phyloP scores from a whole-genome alignment of 441 rosid genomes.

The Populus hybrid region DNA sequence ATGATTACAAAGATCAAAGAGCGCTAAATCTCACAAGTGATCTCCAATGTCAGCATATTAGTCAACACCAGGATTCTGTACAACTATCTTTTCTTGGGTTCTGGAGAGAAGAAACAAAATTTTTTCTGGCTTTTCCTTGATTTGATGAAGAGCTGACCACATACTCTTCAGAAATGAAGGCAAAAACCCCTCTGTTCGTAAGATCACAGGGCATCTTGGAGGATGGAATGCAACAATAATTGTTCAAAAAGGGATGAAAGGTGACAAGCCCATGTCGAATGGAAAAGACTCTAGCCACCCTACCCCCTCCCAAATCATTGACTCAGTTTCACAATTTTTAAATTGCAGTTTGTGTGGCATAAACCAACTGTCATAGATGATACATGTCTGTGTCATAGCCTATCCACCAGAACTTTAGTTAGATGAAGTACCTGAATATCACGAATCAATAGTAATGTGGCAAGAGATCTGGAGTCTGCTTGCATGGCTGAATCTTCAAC shows the following conservation, averaged over 20 bases:
- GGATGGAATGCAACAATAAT: background rate
- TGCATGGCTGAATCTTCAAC: constrained; percentile 85
- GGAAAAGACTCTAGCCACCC: background rate
- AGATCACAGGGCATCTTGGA: background rate
- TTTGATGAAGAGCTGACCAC: background rate
- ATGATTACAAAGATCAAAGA: constrained; percentile 3
- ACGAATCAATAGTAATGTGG: constrained; percentile 64
- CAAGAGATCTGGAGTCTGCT: constrained; percentile 84
- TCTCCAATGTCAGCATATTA: background rate
- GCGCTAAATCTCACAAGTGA: background rate
- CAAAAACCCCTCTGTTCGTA: background rate
- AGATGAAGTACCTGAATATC: constrained; percentile 63
- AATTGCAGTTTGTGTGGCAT: background rate
- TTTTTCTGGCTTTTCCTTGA: background rate
- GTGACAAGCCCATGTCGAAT: background rate
- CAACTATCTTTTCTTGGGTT: background rate
- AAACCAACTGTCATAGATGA: background rate
- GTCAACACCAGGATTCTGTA: background rate
- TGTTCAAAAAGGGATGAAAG: background rate
- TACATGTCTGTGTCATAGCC: background rate
- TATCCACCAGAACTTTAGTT: background rate
- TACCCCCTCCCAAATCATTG: background rate
- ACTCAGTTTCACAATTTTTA: background rate
- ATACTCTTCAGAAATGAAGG: background rate
- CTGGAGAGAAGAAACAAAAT: background rate